A percentile compares a stretch with the other conserved stretches of the same genome.
These are phyloP conservation scores for Globisporangium solare DNA, from an alignment of 352 stramenopile genomes.

Conservation along the genomic window DNA sequence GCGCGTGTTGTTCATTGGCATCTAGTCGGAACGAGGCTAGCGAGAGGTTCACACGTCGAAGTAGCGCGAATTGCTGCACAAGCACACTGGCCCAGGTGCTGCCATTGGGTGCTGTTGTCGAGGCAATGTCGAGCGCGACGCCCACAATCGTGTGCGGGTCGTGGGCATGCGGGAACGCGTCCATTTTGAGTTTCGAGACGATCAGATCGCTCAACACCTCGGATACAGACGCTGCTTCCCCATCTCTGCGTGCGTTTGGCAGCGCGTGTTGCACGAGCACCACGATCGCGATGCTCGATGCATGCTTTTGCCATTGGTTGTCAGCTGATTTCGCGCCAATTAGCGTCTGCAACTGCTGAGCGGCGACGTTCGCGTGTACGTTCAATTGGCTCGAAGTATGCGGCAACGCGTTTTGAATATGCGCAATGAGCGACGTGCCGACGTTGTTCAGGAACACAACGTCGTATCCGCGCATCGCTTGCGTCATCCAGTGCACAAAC, in stretches of 20 bases:
- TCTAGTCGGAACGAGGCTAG: slow-evolving; percentile 17
- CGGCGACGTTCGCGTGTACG: background rate
- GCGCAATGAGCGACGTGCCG: slow-evolving; percentile 13
- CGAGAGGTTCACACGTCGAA: slow-evolving; percentile 23
- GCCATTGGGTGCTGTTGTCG: too few species aligned
- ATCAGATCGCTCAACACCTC: slow-evolving; percentile 13
- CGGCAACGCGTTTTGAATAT: slow-evolving; percentile 12
- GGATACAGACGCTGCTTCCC: slow-evolving; percentile 15
- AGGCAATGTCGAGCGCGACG: slow-evolving; percentile 21
- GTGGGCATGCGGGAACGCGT: slow-evolving; percentile 18
- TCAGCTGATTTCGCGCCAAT: background rate
- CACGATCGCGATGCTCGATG: slow-evolving; percentile 15
- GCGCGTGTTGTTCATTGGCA: background rate
- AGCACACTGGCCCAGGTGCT: slow-evolving; percentile 17
- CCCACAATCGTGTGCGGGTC: slow-evolving; percentile 15
- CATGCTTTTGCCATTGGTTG: slow-evolving; percentile 3
- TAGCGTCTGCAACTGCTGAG: background rate
- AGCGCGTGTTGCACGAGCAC: slow-evolving; percentile 19
- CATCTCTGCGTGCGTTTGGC: background rate
- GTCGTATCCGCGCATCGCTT: slow-evolving; percentile 32
- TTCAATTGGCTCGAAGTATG: background rate
- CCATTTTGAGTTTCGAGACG: slow-evolving; percentile 18
- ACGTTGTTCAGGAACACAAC: slow-evolving; percentile 27
- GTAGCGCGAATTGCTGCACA: slow-evolving; percentile 31
- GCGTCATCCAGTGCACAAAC: slow-evolving; percentile 25